Base-by-base conservation (phyloP, 202 grass and related monocot species). In the Schoenoplectus triqueter region DNA sequence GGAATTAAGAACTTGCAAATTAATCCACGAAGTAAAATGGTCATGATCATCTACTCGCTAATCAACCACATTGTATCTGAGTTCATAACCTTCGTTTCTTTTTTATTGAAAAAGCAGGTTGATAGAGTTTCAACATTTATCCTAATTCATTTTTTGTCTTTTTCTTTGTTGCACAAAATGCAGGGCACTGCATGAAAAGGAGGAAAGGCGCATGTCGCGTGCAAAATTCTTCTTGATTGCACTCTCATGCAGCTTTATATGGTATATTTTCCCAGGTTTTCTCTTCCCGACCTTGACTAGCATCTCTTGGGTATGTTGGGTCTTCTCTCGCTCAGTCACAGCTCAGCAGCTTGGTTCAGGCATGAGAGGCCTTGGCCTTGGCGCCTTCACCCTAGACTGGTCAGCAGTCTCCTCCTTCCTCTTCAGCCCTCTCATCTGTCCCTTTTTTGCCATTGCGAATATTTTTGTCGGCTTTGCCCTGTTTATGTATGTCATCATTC, bases 291-390 rank as follows among this genome's bases (percentile, higher is more conserved):
- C 94, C 0, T 14, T 97, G 10, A 64, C 80, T 2, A 82, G 71
- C 81, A 86, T 94, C 7, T 97, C 94, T n/a, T 97, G 94, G 94
- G 81, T 97, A 86, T 97, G 94, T 88, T 97, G 92, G 92, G 76
- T 56, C 18, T 97, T 87, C 84, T 89, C 92, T 6, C 87, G 74
- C n/a, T 97, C 94, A 0, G 80, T 97, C 48, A 97, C 94, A 0
- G 92, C 89, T 72, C 94, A 97, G 77, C 92, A 97, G 88, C 61
- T 97, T 19, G 94, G 94, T 0, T 97, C 94, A 2, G 94, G 92
- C 14, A 63, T 91, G 77, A 86, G 78, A 84, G 94, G 94, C 2
- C 87, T 97, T 1, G 92, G 92, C 80, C 0, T 97, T 39, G 92
- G 94, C 55, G 90, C 94, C 64, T 59, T 97, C 52, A 92, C 94